phyloP scores from a whole-genome alignment of 495 filamentous ascomycete genomes.

The Neurospora hispaniola region DNA sequence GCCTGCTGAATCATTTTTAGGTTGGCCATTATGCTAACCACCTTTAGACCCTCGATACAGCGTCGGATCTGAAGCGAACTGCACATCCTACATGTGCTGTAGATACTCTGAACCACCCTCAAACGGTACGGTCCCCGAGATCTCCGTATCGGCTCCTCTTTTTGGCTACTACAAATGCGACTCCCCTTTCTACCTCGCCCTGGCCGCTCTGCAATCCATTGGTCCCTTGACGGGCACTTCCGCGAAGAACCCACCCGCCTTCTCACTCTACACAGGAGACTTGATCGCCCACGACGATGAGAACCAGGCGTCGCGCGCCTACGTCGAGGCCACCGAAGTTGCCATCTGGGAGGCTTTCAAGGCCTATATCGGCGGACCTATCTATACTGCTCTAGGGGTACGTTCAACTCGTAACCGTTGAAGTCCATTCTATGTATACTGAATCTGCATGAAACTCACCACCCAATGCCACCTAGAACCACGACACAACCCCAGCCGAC shows the following conservation, averaged over 20 bases:
- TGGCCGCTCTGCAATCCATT: conserved; percentile 48
- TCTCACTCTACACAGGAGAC: conserved; percentile 47
- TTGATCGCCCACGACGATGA: conserved; percentile 43
- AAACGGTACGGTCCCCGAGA: conserved; percentile 9
- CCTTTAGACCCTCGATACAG: conserved; percentile 43
- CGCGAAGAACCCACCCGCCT: conserved; percentile 30
- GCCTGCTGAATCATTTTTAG: background rate
- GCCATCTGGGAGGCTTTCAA: conserved; percentile 45
- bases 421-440: no score
- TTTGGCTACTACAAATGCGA: conserved; percentile 49
- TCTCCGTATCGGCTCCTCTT: conserved; percentile 37
- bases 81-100: conserved; percentile 43
- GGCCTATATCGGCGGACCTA: conserved; percentile 43
- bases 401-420: background rate
- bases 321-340: conserved; percentile 40
- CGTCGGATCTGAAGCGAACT: conserved; percentile 46
- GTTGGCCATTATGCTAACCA: background rate
- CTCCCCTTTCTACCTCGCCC: conserved; percentile 46
- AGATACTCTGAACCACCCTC: conserved; percentile 27
- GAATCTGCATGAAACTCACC: background rate
- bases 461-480: conserved; percentile 24
- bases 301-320: conserved; percentile 35
- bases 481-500: conserved; percentile 43
- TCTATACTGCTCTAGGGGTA: conserved; percentile 35
- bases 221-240: conserved; percentile 46